A percentile compares a stretch with the other conserved stretches of the same genome.
These are phyloP conservation scores for Monosporascus sp. DNA, from an alignment of 2,329 filamentous ascomycete genomes.

Conservation along the genomic window DNA sequence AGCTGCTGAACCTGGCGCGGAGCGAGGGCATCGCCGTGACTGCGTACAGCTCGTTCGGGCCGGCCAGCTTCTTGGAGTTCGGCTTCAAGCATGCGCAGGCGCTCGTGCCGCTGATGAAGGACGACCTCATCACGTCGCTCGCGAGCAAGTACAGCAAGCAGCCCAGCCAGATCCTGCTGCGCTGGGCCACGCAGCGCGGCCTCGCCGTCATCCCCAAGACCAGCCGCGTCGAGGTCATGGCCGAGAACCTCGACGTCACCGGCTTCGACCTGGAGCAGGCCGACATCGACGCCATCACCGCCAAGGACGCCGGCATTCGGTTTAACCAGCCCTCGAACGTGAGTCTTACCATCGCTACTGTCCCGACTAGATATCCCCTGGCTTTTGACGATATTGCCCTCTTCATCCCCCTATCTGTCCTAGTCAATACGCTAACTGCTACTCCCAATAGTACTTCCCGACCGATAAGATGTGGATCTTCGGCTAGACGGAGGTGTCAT, in stretches of 20 bases:
- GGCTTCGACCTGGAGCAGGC: constrained; percentile 59
- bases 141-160: constrained; percentile 67
- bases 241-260: constrained; percentile 62
- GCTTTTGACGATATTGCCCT: neutral
- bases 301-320: constrained; percentile 59
- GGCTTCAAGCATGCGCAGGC: constrained; percentile 62
- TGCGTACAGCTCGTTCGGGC: constrained; percentile 80
- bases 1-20: constrained; percentile 65
- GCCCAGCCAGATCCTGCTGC: constrained; percentile 73
- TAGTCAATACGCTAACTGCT: neutral
- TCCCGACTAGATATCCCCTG: constrained; percentile 7
- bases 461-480: constrained; percentile 55
- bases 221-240: constrained; percentile 45
- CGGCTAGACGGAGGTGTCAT: constrained; percentile 31
- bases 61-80: constrained; percentile 72
- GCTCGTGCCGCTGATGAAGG: constrained; percentile 65
- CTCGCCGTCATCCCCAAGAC: constrained; percentile 81
- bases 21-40: constrained; percentile 68
- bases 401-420: constrained; percentile 1
- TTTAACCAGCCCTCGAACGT: constrained; percentile 74
- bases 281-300: constrained; percentile 63
- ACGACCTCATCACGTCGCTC: constrained; percentile 57
- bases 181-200: constrained; percentile 80
- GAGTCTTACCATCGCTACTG: constrained; percentile 28
- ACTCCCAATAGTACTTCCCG: constrained; percentile 42